Evolutionary conservation across 1,139 yeast species (phyloP), one percentile per base, ranked within the genome.

Genomic region (Chernovozyma sophiae-reginae): DNA sequence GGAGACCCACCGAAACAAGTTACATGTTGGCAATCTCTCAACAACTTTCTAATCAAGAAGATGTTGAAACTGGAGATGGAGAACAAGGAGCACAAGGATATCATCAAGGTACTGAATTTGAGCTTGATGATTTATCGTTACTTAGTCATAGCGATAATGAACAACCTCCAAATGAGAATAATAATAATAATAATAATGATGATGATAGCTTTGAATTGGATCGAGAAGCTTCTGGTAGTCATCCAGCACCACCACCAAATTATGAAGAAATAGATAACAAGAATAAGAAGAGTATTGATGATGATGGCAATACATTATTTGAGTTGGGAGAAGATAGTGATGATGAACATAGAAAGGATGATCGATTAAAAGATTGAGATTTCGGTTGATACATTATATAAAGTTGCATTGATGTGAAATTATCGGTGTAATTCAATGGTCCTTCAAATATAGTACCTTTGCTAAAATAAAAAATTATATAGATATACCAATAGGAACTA

Each of bases 1-100:
- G 98, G 98, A 80, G 98, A 61, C 98, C 98, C 34, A 90, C 97
- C 0, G 95, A 86, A 51, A 87, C 96, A 30, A 89, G 96, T 46
- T 84, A 90, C 53, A 81, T 95, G 77, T 77, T 92, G 56, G 98
- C 97, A 15, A 90, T 90, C 49, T 87, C 97, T 3, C 89, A 87
- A 41, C 97, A 94, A 64, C 68, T 92, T 39, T 86, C 97, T 20
- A 86, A 90, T 28, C 89, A 81, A 43, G 74, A 65, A 28, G 56
- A 47, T 13, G 48, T 41, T 12, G 86, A 80, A 33, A 86, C 79
- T 42, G 79, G 75, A 30, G 83, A 74, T 28, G 86, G 79, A 34
- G 54, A 40, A 2, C 39, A 36, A 12, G 38, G 35, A 17, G 58
- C 43, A 11, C 51, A 44, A 8, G 62, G 63, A n/a, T 60, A 53